Conservation (phyloP, 2,329 filamentous ascomycete species). For the Xylaria sp. region DNA sequence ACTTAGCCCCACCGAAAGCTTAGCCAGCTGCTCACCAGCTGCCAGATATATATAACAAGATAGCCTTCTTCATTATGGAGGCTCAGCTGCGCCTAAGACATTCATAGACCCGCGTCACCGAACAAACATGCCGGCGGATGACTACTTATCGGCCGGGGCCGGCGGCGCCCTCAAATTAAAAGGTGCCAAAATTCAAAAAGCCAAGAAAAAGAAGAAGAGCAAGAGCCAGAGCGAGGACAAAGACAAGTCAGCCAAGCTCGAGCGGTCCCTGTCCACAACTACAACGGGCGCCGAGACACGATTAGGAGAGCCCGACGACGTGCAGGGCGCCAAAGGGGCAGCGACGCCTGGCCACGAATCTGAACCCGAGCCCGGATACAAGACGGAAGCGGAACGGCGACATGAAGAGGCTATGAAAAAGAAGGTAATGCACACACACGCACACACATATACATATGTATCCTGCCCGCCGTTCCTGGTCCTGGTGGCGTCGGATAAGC, state of each 20-base stretch:
- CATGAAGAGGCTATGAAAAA: slow-evolving; percentile 85
- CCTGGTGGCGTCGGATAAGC: neutral
- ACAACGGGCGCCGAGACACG: slow-evolving; percentile 50
- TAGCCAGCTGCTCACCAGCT: neutral
- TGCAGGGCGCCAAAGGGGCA: slow-evolving; percentile 49
- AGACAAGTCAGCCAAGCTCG: slow-evolving; percentile 53
- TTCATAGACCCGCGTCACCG: neutral
- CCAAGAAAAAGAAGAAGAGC: slow-evolving; percentile 73
- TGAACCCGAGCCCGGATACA: slow-evolving; percentile 55
- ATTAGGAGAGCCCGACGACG: slow-evolving; percentile 38
- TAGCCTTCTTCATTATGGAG: neutral
- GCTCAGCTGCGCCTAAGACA: slow-evolving; percentile 14
- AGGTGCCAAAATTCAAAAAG: slow-evolving; percentile 72
- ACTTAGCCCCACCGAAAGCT: neutral
- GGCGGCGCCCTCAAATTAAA: slow-evolving; percentile 88
- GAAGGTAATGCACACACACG: slow-evolving; percentile 62
- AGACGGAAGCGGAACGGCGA: slow-evolving; percentile 85
- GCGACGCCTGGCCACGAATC: slow-evolving; percentile 44
- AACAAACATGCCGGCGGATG: slow-evolving; percentile 76
- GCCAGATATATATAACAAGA: neutral
- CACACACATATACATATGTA: neutral
- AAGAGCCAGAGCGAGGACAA: slow-evolving; percentile 59
- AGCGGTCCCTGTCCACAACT: slow-evolving; percentile 57
- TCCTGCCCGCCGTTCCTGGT: neutral
- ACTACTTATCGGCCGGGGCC: slow-evolving; percentile 73